Evolutionary conservation across 2,329 filamentous ascomycete genomes (phyloP), one percentile per base, ranked within the genome.

Genomic region (Ceratocystis cacaofunesta): DNA sequence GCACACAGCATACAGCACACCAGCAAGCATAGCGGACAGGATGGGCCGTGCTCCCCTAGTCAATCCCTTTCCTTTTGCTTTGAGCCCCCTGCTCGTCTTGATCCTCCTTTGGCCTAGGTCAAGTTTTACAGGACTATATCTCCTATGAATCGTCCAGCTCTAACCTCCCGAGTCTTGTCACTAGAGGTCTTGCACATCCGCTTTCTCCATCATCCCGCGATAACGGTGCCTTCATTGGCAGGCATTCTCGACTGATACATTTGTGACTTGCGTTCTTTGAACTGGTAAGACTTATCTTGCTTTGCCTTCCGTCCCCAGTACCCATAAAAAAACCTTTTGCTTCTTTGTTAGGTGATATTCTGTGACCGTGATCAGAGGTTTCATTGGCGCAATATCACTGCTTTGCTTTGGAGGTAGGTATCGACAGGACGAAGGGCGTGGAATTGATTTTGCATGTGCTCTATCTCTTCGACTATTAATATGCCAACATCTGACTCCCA

Each of bases 61-160:
- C 10, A 30, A 58, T 58, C 55, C 50, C 50, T 63, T 55, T 65
- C 44, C 62, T 64, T 64, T 67, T 62, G n/a, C 28, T 52, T 62
- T 28, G 60, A 28, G 41, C 41, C 62, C 63, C 66, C 66, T 67
- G 63, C 60, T 41, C 28, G 36, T 48, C 50, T 41, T 60, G 60
- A 67, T 65, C 66, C 66, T 67, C 41, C 46, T 67, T 32, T 36
- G 50, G 48, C 48, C 55, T 62, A 48, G 58, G 46, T 46, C 50
- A 22, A 63, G 61, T 30, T 65, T 64, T 62, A 28, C 28, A 50
- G 62, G 61, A 60, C 63, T 67, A 67, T 65, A 67, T 58, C 58
- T 67, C 63, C 66, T 52, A 48, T 61, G 28, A 57, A 63, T 46
- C 32, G 60, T 67, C 66, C 63, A 48, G 58, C 65, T 63, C 66